phyloP scores from a whole-genome alignment of 768 basidiomycete genomes.

The Tephrocybe sp. region DNA sequence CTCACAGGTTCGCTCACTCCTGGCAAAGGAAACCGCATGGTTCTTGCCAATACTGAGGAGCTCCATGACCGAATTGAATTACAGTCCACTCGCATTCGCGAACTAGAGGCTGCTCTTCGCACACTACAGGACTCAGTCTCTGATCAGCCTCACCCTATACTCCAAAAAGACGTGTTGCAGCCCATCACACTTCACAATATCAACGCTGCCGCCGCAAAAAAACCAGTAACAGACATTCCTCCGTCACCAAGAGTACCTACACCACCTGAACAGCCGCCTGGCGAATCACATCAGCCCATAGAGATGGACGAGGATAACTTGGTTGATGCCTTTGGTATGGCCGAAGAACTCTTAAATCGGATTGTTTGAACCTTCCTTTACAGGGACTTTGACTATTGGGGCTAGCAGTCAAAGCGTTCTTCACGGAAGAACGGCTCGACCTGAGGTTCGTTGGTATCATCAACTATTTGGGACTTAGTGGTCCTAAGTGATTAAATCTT shows the following conservation, averaged over 20 bases:
- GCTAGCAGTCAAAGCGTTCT: constrained; percentile 54
- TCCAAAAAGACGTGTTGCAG: constrained; percentile 23
- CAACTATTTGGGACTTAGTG: background rate
- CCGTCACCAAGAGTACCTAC: background rate
- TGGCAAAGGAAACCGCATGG: constrained; percentile 61
- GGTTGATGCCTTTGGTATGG: constrained; percentile 49
- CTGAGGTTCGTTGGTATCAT: constrained; percentile 50
- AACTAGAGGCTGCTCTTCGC: constrained; percentile 60
- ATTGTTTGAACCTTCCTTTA: background rate
- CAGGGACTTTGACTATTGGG: constrained; percentile 62
- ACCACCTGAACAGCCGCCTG: constrained; percentile 1
- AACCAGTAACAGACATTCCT: background rate
- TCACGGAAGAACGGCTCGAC: constrained; percentile 64
- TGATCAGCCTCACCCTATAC: constrained; percentile 49
- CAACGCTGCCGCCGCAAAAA: background rate
- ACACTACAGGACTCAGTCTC: constrained; percentile 47
- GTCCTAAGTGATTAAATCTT: constrained; percentile 4
- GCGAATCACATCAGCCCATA: background rate
- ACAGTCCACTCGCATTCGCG: constrained; percentile 54
- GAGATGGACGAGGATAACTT: constrained; percentile 40
- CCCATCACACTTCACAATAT: constrained; percentile 4
- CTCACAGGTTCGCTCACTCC: constrained; percentile 51
- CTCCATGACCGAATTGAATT: constrained; percentile 65
- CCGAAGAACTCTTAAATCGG: background rate
- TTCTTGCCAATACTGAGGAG: constrained; percentile 70